These are phyloP conservation scores for Salix purpurea DNA, from an alignment of 345 rosid genomes.

Conservation along the genomic window DNA sequence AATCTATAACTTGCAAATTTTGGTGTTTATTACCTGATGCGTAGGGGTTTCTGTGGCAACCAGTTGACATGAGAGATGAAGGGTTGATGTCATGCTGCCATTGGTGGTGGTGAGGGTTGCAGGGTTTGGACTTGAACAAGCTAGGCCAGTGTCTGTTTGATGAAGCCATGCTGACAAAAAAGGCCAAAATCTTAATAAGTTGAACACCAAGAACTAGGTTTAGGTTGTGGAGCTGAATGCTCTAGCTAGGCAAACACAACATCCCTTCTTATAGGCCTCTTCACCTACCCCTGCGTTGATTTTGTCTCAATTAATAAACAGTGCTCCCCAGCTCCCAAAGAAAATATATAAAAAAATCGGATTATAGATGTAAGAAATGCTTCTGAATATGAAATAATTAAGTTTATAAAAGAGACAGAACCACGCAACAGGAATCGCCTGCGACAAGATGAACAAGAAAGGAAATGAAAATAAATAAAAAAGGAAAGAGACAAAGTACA, in stretches of 20 bases:
- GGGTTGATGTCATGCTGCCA: slow-evolving; percentile 88
- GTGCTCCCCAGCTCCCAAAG: slow-evolving; percentile 15
- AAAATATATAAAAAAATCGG: not conserved
- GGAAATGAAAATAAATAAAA: slow-evolving; percentile 33
- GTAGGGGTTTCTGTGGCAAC: slow-evolving; percentile 56
- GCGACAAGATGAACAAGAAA: slow-evolving; percentile 37
- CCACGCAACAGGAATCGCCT: slow-evolving; percentile 54
- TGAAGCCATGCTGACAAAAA: slow-evolving; percentile 67
- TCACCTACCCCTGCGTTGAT: slow-evolving; percentile 40
- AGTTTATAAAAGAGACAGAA: slow-evolving; percentile 19
- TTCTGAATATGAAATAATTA: not conserved
- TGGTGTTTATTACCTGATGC: slow-evolving; percentile 44
- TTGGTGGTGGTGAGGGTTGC: slow-evolving; percentile 64
- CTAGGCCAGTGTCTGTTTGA: slow-evolving; percentile 99
- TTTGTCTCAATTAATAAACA: slow-evolving; percentile 21
- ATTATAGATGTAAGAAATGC: not conserved
- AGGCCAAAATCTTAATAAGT: not conserved
- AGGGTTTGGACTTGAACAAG: slow-evolving; percentile 97
- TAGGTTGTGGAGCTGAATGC: slow-evolving; percentile 33
- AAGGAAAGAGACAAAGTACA: slow-evolving; percentile 21
- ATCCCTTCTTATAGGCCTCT: slow-evolving; percentile 57
- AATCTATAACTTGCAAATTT: not conserved
- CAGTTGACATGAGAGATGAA: slow-evolving; percentile 42
- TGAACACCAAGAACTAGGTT: slow-evolving; percentile 18
- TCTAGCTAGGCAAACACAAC: slow-evolving; percentile 36